Evolutionary conservation across 306 rosid genomes (phyloP).

Genomic region (Begonia peltatifolia): DNA sequence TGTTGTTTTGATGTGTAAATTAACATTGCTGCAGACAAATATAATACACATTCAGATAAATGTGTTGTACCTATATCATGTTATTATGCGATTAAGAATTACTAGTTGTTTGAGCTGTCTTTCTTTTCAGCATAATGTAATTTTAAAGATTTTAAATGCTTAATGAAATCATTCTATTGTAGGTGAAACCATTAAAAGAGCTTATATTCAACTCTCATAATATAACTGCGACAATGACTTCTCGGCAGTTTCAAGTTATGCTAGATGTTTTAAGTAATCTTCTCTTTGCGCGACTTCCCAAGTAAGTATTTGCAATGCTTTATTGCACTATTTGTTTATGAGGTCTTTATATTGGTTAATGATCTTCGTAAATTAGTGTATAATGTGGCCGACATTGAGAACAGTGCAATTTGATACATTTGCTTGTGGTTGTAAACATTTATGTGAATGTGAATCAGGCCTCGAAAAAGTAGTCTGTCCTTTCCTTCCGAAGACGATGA

Average conservation of each 20-base stretch:
- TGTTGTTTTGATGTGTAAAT: too few species aligned
- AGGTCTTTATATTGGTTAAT: too few species aligned
- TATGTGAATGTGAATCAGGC: slow-evolving; percentile 38
- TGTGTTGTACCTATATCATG: slow-evolving; percentile 2
- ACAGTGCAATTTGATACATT: not conserved
- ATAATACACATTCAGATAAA: too few species aligned
- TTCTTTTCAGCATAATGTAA: too few species aligned
- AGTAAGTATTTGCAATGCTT: slow-evolving; percentile 32
- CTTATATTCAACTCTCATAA: slow-evolving; percentile 75
- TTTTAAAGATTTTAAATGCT: too few species aligned
- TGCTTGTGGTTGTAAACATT: slow-evolving; percentile 13
- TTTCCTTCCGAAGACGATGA: slow-evolving; percentile 88
- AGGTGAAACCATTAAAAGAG: slow-evolving; percentile 97
- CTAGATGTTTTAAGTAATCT: slow-evolving; percentile 85
- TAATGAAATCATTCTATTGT: slow-evolving; percentile 19
- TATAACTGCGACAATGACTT: slow-evolving; percentile 94
- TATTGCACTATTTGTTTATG: too few species aligned
- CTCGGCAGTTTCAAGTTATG: slow-evolving; percentile 99
- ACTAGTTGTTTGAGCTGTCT: too few species aligned
- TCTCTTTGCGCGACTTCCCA: slow-evolving; percentile 84
- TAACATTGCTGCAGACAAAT: too few species aligned
- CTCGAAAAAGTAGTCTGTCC: slow-evolving; percentile 79
- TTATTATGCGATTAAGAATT: not conserved
- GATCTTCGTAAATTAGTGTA: too few species aligned
- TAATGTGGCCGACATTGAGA: too few species aligned